Evolutionary conservation across 2,329 filamentous ascomycete genomes (phyloP).

Genomic region (Ceratocystis variospora): DNA sequence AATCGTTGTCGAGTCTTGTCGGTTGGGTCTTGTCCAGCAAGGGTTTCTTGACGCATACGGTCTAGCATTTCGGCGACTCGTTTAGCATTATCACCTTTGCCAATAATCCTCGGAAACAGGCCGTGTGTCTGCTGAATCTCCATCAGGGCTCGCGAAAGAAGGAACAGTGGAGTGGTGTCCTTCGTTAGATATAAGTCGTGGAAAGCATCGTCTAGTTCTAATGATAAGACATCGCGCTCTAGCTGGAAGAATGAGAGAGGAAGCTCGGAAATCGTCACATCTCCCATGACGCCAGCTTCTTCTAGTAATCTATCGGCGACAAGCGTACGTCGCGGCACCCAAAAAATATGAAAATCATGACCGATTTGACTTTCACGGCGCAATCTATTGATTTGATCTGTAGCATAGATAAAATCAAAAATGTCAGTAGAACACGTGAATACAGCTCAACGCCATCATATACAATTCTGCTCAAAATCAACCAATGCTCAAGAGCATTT

Average conservation of each 20-base stretch:
- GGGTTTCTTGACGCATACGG: slow-evolving; percentile 80
- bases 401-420: slow-evolving; percentile 19
- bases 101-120: slow-evolving; percentile 84
- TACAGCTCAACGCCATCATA: background rate
- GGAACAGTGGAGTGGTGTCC: slow-evolving; percentile 79
- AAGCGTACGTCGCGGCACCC: slow-evolving; percentile 82
- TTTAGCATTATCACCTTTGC: slow-evolving; percentile 90
- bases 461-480: background rate
- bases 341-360: slow-evolving; percentile 95
- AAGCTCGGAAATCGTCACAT: slow-evolving; percentile 77
- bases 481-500: background rate
- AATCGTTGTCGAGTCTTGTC: slow-evolving; percentile 51
- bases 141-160: slow-evolving; percentile 87
- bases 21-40: slow-evolving; percentile 60
- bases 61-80: slow-evolving; percentile 72
- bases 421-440: background rate
- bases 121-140: slow-evolving; percentile 81
- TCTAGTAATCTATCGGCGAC: slow-evolving; percentile 86
- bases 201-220: slow-evolving; percentile 81
- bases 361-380: slow-evolving; percentile 77
- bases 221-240: slow-evolving; percentile 77
- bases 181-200: slow-evolving; percentile 77
- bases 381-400: slow-evolving; percentile 82
- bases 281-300: slow-evolving; percentile 82
- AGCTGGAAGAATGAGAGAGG: slow-evolving; percentile 82